phyloP scores from a whole-genome alignment of 768 basidiomycete genomes.

The Leccinum ochraceum region DNA sequence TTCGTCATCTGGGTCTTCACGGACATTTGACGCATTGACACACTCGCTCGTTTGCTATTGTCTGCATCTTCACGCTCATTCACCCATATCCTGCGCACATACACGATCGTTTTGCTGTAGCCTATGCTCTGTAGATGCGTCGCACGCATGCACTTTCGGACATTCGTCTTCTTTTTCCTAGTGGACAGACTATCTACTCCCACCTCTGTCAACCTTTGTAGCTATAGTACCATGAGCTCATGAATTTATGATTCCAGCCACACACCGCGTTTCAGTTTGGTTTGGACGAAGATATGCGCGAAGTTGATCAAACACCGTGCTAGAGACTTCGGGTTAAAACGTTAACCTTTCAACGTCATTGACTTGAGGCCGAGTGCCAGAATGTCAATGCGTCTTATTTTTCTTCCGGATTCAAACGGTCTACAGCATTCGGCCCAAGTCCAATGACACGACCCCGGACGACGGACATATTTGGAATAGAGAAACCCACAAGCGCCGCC shows the following conservation, averaged over 20 bases:
- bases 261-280: neutral
- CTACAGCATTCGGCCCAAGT: neutral
- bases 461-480: neutral
- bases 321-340: neutral
- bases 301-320: neutral
- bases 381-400: neutral
- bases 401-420: neutral
- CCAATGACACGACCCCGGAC: neutral
- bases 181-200: neutral
- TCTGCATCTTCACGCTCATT: slow-evolving; percentile 9
- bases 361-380: too few species aligned
- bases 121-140: slow-evolving; percentile 6
- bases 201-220: slow-evolving; percentile 9
- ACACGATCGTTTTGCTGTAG: slow-evolving; percentile 17
- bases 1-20: neutral
- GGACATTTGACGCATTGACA: neutral
- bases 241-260: neutral
- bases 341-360: too few species aligned
- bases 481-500: neutral
- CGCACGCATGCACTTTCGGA: neutral
- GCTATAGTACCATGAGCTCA: slow-evolving; percentile 14
- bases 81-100: neutral
- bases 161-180: neutral
- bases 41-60: neutral
- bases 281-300: neutral